Evolutionary conservation across 176 grass and related monocot genomes (phyloP), one percentile per base, ranked within the genome.

Genomic region (Alloteropsis semialata): DNA sequence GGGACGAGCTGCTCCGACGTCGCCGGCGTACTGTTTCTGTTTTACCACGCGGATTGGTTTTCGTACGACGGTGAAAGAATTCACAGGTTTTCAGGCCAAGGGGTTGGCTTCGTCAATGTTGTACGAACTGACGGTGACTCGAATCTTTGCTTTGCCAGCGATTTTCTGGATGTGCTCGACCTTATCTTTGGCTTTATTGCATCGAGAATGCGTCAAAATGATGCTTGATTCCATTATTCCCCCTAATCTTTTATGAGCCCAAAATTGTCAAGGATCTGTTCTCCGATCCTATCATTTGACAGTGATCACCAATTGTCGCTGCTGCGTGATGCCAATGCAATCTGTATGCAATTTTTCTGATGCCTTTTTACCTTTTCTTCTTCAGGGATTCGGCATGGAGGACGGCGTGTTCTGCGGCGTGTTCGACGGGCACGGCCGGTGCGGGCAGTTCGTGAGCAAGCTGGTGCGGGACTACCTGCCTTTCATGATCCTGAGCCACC

Each of bases 401-500:
- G 93, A 92, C 18, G 97, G 97, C 38, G 81, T 99, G 64, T 96
- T 99, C 66, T 96, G 93, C 72, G 93, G 91, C 17, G 97, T 89
- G 36, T 99, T 99, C 80, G 97, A 99, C 53, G 97, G 97, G n/a
- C 97, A 99, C 84, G 97, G 97, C 11, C 65, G 74, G 39, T 85
- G 55, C 67, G 97, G 97, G 0, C 97, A 99, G 44, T 6, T 65
- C 17, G 29, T 92, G 15, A 99, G 97, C 86, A 91, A 81, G 84
- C 44, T 92, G 19, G 97, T 89, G 5, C 71, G 93, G 72, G 97
- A 96, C 84, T 78, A 87, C 80, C 91, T 96, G 7, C 97, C 97
- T 50, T 90, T 91, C 77, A 74, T 92, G 81, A 69, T 96, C 39
- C 97, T 99, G 6, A 88, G 89, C 77, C 82, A 96, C 27, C 90